Conservation (phyloP, 2,329 filamentous ascomycete genomes). For the Epichloe coenophiala region DNA sequence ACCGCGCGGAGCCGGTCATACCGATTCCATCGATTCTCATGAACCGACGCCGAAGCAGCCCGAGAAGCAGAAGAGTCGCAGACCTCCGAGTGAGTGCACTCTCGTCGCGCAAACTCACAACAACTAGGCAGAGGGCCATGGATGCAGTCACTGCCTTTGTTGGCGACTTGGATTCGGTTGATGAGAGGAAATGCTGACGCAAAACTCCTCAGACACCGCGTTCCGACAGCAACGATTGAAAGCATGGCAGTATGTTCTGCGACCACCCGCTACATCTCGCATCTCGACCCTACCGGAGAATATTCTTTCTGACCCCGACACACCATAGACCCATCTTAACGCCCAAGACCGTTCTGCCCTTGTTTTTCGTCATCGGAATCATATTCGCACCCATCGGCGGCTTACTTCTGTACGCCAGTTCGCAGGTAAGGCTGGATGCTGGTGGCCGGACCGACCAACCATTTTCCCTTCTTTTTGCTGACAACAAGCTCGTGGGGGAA, state of each 20-base stretch:
- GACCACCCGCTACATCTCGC: neutral
- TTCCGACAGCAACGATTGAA: slow-evolving; percentile 95
- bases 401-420: slow-evolving; percentile 71
- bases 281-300: neutral
- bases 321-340: slow-evolving; percentile 70
- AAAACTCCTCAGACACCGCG: slow-evolving; percentile 62
- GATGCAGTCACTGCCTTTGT: slow-evolving; percentile 1
- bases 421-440: slow-evolving; percentile 41
- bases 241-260: slow-evolving; percentile 78
- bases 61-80: slow-evolving; percentile 81
- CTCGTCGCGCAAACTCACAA: neutral
- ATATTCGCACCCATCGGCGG: slow-evolving; percentile 92
- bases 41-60: slow-evolving; percentile 36
- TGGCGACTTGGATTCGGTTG: slow-evolving; percentile 2
- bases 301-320: slow-evolving; percentile 21
- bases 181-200: neutral
- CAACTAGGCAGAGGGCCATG: slow-evolving; percentile 14
- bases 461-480: neutral
- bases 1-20: slow-evolving; percentile 28
- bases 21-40: slow-evolving; percentile 42
- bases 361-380: slow-evolving; percentile 82
- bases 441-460: neutral
- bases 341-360: slow-evolving; percentile 79
- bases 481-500: neutral
- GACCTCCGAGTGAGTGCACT: slow-evolving; percentile 63